A percentile compares a stretch with the other conserved stretches of the same genome.
Evolutionary conservation across 495 filamentous ascomycete species (phyloP).

Genomic region (Podospora pseudoanserina): DNA sequence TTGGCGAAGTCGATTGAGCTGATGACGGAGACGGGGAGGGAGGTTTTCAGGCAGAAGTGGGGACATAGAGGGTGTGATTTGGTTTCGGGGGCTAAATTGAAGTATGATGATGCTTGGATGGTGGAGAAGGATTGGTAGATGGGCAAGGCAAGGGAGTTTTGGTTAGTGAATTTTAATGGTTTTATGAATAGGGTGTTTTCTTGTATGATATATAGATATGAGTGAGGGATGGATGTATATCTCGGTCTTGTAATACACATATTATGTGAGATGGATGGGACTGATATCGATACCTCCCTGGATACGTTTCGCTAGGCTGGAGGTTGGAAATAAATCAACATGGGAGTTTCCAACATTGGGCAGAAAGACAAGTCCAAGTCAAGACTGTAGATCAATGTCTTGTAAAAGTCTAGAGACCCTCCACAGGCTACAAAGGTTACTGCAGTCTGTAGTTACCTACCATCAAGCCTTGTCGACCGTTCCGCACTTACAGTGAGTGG

Average conservation of each 20-base stretch:
- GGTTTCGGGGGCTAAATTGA: conserved; percentile 34
- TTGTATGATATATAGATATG: neutral
- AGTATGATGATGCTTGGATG: conserved; percentile 50
- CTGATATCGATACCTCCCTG: no score
- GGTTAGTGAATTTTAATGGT: neutral
- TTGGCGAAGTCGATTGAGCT: conserved; percentile 52
- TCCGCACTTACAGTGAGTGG: no score
- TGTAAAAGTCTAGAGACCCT: no score
- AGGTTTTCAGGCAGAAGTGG: conserved; percentile 55
- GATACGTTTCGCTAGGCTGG: no score
- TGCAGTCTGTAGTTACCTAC: no score
- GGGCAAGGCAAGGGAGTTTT: neutral
- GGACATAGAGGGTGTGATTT: conserved; percentile 53
- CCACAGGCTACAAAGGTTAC: no score
- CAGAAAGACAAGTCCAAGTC: no score
- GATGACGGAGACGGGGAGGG: conserved; percentile 50
- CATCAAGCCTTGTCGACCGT: no score
- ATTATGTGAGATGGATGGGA: no score
- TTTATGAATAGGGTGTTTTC: neutral
- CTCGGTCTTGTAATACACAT: neutral
- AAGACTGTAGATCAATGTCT: no score
- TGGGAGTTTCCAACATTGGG: no score
- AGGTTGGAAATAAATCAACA: no score
- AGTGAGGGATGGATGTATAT: neutral
- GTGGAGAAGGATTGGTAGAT: conserved; percentile 41